phyloP scores from a whole-genome alignment of 805 yeast genomes.

The Kurtzmaniella cleridarum region DNA sequence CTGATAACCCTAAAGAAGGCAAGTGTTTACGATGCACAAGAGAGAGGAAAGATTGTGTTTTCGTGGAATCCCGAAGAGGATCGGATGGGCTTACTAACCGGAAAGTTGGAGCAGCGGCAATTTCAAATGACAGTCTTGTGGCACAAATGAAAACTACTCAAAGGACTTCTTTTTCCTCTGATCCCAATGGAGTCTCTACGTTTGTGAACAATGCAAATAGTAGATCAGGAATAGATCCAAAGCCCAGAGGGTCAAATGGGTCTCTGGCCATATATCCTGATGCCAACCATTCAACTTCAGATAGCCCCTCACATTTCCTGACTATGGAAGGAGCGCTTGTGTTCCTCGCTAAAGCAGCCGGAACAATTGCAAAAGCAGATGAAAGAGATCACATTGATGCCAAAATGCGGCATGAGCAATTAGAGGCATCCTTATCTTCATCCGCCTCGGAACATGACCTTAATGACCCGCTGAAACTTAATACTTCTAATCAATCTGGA shows the following conservation, averaged over 20 bases:
- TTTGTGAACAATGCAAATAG: no score
- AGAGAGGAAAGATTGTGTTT: slow-evolving; percentile 76
- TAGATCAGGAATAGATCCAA: no score
- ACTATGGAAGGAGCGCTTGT: slow-evolving; percentile 59
- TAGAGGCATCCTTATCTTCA: slow-evolving; percentile 26
- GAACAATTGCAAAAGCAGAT: slow-evolving; percentile 65
- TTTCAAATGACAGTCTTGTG: no score
- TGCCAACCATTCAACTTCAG: background rate
- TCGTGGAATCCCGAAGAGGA: slow-evolving; percentile 39
- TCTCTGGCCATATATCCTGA: no score
- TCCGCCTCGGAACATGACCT: background rate
- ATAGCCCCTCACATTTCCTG: slow-evolving; percentile 24
- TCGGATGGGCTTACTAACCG: no score
- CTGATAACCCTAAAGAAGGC: slow-evolving; percentile 65
- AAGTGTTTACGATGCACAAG: slow-evolving; percentile 84
- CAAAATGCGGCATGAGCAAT: slow-evolving; percentile 39
- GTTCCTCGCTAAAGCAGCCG: slow-evolving; percentile 75
- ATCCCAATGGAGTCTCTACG: no score
- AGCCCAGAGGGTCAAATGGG: no score
- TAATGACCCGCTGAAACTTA: slow-evolving; percentile 4
- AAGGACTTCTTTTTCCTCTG: no score
- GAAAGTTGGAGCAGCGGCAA: no score
- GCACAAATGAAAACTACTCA: no score
- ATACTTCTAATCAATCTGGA: slow-evolving; percentile 7
- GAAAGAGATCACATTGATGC: slow-evolving; percentile 58